Evolutionary conservation across 495 filamentous ascomycete genomes (phyloP).

Genomic region (Hyaloscypha hepaticicola): DNA sequence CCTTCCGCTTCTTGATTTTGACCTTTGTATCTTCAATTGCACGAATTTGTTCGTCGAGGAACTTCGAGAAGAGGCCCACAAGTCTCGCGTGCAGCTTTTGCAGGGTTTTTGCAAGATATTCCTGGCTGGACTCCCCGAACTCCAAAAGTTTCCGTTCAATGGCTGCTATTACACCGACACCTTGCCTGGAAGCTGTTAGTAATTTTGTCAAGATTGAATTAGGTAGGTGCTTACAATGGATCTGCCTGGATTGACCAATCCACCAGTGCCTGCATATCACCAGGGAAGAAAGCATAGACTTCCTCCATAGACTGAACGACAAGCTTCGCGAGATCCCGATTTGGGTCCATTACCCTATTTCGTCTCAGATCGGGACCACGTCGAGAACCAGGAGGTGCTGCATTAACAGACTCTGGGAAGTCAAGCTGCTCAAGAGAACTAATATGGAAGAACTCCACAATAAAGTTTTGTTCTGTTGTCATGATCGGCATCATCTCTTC

Average conservation of each 20-base stretch:
- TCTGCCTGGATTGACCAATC: slow-evolving; percentile 82
- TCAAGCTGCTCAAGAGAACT: slow-evolving; percentile 73
- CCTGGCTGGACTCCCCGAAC: slow-evolving; percentile 85
- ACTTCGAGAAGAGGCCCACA: slow-evolving; percentile 75
- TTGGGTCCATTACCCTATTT: slow-evolving; percentile 76
- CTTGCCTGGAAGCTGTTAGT: slow-evolving; percentile 58
- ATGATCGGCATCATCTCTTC: slow-evolving; percentile 77
- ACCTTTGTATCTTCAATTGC: slow-evolving; percentile 99
- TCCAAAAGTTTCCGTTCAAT: slow-evolving; percentile 74
- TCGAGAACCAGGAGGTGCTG: slow-evolving; percentile 64
- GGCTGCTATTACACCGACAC: slow-evolving; percentile 80
- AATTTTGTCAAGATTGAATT: slow-evolving; percentile 21
- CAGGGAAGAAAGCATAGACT: slow-evolving; percentile 76
- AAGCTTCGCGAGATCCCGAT: slow-evolving; percentile 75
- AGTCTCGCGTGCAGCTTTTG: slow-evolving; percentile 78
- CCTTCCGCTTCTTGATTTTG: slow-evolving; percentile 97
- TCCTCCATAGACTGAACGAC: slow-evolving; percentile 84
- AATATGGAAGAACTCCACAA: slow-evolving; percentile 90
- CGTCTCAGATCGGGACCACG: slow-evolving; percentile 64
- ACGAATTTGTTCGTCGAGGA: slow-evolving; percentile 90
- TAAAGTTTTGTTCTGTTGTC: slow-evolving; percentile 90
- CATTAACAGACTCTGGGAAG: slow-evolving; percentile 74
- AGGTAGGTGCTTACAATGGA: slow-evolving; percentile 52
- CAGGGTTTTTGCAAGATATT: slow-evolving; percentile 77
- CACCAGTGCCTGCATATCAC: slow-evolving; percentile 74